Evolutionary conservation across 257 asterid species (phyloP), one percentile per base, ranked within the genome.

Genomic region (Scutellaria barbata): DNA sequence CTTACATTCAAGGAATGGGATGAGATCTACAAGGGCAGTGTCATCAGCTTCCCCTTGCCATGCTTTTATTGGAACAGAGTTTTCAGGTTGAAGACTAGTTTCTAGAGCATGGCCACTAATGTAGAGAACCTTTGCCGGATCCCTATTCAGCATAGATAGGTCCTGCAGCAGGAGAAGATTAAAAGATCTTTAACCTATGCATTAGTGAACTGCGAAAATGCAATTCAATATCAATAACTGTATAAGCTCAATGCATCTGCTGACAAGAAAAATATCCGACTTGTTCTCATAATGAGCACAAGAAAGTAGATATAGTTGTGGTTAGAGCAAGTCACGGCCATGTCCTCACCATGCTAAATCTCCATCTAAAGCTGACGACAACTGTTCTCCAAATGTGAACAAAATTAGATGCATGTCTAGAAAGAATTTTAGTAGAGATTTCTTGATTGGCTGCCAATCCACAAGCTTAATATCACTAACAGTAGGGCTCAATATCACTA

Each of bases 1-100:
- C 93, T 83, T 77, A 90, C 98, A 93, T 80, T 93, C 98, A 63
- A 93, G 90, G 79, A 93, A 93, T 2, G 96, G 97, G 66, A 90
- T 87, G 30, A 90, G 92, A 85, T 93, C 96, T 73, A 93, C 10
- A 63, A 93, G 97, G 48, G 82, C 80, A n/a, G 98, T 89, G 73
- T 90, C 98, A 0, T 91, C 96, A 7, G 76, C 69, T 78, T 90
- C 97, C 35, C 98, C 97, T 78, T 76, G 78, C 94, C 93, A 93
- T 61, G 83, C 77, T 81, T 89, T 90, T 79, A 93, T 52, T 66
- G 83, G 83, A 66, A 90, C 72, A 71, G 81, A 79, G 54, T 90
- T 93, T 69, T 93, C 97, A 57, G 89, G 85, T 78, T 93, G 98
- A 73, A 93, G 97, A 63, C 90, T 85, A 76, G 77, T 85, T 76